Conservation (phyloP, 345 rosid species). For the Gossypium rotundifolium region DNA sequence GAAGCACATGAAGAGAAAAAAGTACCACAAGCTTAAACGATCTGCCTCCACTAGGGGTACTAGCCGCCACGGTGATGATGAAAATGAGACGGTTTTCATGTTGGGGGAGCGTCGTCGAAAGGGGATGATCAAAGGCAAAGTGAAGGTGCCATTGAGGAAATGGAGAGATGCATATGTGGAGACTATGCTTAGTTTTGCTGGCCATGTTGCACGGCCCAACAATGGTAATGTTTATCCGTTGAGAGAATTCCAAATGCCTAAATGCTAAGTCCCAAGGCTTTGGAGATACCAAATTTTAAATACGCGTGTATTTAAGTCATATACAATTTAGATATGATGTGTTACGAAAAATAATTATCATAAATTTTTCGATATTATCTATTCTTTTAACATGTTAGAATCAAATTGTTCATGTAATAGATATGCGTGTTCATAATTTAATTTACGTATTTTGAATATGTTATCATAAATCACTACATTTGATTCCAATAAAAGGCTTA, state of each 20-base stretch:
- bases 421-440: too few species aligned
- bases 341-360: too few species aligned
- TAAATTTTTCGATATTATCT: too few species aligned
- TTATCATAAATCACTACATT: background rate
- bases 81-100: background rate
- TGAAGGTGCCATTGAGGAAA: conserved; percentile 3
- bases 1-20: conserved; percentile 11
- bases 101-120: background rate
- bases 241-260: background rate
- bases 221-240: conserved; percentile 9
- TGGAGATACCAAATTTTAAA: background rate
- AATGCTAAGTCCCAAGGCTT: background rate
- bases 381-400: background rate
- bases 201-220: background rate
- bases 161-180: conserved; percentile 12
- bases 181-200: conserved; percentile 11
- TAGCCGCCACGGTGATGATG: background rate
- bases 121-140: background rate
- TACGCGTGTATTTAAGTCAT: background rate
- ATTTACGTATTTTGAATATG: too few species aligned
- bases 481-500: background rate
- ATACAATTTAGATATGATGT: too few species aligned
- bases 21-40: conserved; percentile 8
- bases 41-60: background rate
- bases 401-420: too few species aligned